Percentiles rank a stretch among this genome's conserved stretches.
Evolutionary conservation across 306 rosid genomes (phyloP).

Genomic region (Quercus engelmannii): DNA sequence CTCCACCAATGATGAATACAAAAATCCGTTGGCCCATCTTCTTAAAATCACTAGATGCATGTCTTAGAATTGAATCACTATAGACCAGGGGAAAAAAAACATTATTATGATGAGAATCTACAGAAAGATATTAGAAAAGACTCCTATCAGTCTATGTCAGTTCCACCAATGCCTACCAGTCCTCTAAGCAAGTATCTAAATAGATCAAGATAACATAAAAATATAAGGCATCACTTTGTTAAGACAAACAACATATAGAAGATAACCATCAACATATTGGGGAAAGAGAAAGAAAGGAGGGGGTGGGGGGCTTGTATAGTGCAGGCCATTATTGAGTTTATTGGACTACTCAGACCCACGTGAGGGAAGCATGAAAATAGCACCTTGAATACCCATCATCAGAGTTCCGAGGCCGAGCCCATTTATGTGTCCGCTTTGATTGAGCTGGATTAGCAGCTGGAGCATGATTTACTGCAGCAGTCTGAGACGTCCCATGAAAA

Average conservation of each 20-base stretch:
- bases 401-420: conserved; percentile 90
- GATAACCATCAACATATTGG: not conserved
- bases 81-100: conserved; percentile 18
- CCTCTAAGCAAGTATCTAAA: too few relatives aligned
- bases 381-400: conserved; percentile 98
- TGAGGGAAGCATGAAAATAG: conserved; percentile 4
- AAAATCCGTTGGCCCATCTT: conserved; percentile 87
- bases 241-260: not conserved
- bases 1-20: conserved; percentile 92
- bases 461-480: conserved; percentile 40
- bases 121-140: conserved; percentile 5
- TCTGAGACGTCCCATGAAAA: conserved; percentile 54
- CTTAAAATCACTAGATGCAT: conserved; percentile 83
- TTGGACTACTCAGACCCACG: not conserved
- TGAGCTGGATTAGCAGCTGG: conserved; percentile 87
- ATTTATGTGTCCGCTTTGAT: conserved; percentile 79
- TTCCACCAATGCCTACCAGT: too few relatives aligned
- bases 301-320: not conserved
- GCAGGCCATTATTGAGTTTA: not conserved
- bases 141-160: too few relatives aligned
- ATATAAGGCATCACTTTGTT: not conserved
- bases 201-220: not conserved
- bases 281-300: not conserved
- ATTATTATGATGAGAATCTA: not conserved
- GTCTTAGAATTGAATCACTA: conserved; percentile 84